Percentiles rank a stretch among this genome's conserved stretches.
Evolutionary conservation across 163 green algal genomes (phyloP).

Genomic region (Prototheca wickerhamii): DNA sequence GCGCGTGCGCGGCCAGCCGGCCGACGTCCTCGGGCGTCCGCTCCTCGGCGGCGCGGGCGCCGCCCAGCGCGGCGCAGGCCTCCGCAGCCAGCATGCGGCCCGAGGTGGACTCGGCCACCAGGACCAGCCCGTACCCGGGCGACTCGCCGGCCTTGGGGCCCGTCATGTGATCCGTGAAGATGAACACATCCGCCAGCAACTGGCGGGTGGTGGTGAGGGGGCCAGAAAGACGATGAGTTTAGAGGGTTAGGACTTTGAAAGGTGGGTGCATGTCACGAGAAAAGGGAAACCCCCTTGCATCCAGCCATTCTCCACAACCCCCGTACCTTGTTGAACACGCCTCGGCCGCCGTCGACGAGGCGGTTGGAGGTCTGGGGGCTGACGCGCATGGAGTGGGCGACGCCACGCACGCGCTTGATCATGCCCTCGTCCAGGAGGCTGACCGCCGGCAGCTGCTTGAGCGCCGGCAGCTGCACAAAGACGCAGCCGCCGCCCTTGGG

Average conservation of each 20-base stretch:
- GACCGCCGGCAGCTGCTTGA: conserved; percentile 50
- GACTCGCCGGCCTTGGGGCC: conserved; percentile 57
- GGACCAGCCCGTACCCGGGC: conserved; percentile 86
- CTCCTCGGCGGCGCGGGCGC: neutral
- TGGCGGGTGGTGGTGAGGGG: conserved; percentile 2
- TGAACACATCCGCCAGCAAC: conserved; percentile 94
- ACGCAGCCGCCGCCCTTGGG: conserved; percentile 74
- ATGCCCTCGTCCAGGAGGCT: conserved; percentile 78
- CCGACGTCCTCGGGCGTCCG: conserved; percentile 75
- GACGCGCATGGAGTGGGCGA: conserved; percentile 85
- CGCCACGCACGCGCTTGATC: conserved; percentile 87
- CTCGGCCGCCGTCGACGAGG: conserved; percentile 61
- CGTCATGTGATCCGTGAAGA: conserved; percentile 93
- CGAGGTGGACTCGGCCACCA: conserved; percentile 94
- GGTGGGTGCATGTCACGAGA: neutral
- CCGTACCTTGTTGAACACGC: conserved; percentile 39
- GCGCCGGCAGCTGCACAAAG: conserved; percentile 54
- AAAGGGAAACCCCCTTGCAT: neutral
- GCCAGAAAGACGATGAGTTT: neutral
- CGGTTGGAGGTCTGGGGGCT: conserved; percentile 44
- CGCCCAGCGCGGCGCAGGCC: conserved; percentile 3
- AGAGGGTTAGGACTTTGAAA: neutral
- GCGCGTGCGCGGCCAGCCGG: conserved; percentile 45
- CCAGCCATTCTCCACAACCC: neutral
- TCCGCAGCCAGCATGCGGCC: conserved; percentile 77